A percentile compares a stretch with the other conserved stretches of the same genome.
Evolutionary conservation across 2,329 filamentous ascomycete genomes (phyloP).

Genomic region (Colletotrichum liriopes): DNA sequence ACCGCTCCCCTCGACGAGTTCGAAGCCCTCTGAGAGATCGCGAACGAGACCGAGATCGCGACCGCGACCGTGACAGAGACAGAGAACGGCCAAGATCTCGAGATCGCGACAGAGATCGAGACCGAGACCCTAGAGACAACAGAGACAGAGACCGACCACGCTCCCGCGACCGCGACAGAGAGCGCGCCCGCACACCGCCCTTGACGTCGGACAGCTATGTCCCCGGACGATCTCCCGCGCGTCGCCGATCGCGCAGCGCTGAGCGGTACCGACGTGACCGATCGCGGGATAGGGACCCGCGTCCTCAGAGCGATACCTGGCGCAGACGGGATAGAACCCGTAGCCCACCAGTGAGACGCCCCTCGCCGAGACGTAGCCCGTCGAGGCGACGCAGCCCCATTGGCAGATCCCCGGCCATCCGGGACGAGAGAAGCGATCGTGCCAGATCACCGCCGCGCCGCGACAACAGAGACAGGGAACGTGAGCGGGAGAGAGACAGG

Average conservation of each 20-base stretch:
- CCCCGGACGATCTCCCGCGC: constrained; percentile 59
- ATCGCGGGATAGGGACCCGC: constrained; percentile 50
- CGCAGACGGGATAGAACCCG: constrained; percentile 46
- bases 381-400: constrained; percentile 51
- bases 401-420: constrained; percentile 50
- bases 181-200: constrained; percentile 52
- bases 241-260: constrained; percentile 59
- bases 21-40: constrained; percentile 48
- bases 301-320: constrained; percentile 42
- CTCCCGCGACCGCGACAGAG: constrained; percentile 43
- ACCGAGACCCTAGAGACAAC: constrained; percentile 27
- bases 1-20: constrained; percentile 61
- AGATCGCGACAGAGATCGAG: constrained; percentile 46
- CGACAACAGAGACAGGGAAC: constrained; percentile 44
- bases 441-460: constrained; percentile 46
- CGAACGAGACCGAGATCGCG: constrained; percentile 44
- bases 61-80: constrained; percentile 38
- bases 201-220: constrained; percentile 63
- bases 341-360: constrained; percentile 52
- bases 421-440: constrained; percentile 57
- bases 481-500: constrained; percentile 47
- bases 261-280: constrained; percentile 61
- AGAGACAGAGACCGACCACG: constrained; percentile 59
- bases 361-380: constrained; percentile 55
- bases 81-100: constrained; percentile 59